These are phyloP conservation scores for Didymella exigua DNA, from an alignment of 2,329 filamentous ascomycete species.

Conservation along the genomic window DNA sequence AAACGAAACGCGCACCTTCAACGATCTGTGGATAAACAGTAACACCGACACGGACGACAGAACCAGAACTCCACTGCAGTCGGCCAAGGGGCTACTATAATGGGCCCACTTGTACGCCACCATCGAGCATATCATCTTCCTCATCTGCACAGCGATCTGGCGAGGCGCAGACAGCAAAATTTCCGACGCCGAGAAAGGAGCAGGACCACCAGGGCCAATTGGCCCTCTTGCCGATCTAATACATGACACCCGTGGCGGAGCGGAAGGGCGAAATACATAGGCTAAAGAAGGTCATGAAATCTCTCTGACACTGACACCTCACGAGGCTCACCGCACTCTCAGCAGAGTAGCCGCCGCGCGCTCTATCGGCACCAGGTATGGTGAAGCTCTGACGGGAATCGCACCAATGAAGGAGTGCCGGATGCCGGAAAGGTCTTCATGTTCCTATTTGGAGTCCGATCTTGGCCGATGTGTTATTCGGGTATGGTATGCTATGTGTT, in stretches of 20 bases:
- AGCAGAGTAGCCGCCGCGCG: constrained; percentile 30
- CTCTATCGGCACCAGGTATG: constrained; percentile 41
- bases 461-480: constrained; percentile 10
- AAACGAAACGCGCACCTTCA: neutral
- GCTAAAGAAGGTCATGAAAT: neutral
- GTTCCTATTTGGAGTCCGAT: constrained; percentile 11
- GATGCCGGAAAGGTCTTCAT: constrained; percentile 46
- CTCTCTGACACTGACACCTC: neutral
- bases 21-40: constrained; percentile 9
- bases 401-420: constrained; percentile 41
- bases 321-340: neutral
- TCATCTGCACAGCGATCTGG: neutral
- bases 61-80: constrained; percentile 1
- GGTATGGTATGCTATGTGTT: constrained; percentile 30
- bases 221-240: neutral
- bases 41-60: constrained; percentile 7
- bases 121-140: neutral
- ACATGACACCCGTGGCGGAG: neutral
- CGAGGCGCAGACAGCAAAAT: neutral
- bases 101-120: too few relatives aligned
- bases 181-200: neutral
- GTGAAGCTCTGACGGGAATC: constrained; percentile 45
- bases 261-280: constrained; percentile 1
- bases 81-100: too few relatives aligned
- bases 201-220: neutral